phyloP scores from a whole-genome alignment of 2,329 filamentous ascomycete genomes.

The Penicillium sp. region DNA sequence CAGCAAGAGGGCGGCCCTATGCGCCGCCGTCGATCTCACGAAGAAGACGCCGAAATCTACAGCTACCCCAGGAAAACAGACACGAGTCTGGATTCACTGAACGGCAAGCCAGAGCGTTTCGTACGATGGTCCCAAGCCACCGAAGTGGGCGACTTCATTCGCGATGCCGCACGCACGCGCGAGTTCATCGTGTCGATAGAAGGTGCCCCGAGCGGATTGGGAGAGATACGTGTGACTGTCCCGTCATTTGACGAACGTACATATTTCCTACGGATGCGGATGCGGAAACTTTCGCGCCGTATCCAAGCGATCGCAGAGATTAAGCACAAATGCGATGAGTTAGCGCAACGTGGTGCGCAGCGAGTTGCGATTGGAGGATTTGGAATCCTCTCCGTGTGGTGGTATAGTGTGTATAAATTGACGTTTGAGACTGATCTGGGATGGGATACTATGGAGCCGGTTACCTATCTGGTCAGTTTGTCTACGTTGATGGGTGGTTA shows the following conservation, averaged over 20 bases:
- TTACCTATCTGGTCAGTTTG: conserved; percentile 86
- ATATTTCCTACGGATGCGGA: conserved; percentile 75
- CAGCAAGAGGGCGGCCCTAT: conserved; percentile 20
- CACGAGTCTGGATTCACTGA: conserved; percentile 15
- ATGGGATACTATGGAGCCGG: conserved; percentile 88
- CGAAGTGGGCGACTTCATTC: conserved; percentile 91
- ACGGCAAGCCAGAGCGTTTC: conserved; percentile 53
- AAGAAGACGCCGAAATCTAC: conserved; percentile 68
- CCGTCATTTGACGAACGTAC: conserved; percentile 90
- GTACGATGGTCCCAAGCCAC: conserved; percentile 87
- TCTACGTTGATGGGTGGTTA: conserved; percentile 86
- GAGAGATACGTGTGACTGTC: conserved; percentile 72
- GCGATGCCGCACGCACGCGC: conserved; percentile 78
- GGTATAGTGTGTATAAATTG: conserved; percentile 72
- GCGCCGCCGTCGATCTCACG: conserved; percentile 50
- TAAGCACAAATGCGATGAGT: conserved; percentile 76
- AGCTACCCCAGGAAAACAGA: conserved; percentile 61
- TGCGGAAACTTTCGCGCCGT: conserved; percentile 69
- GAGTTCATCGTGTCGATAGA: conserved; percentile 86
- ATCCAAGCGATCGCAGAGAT: conserved; percentile 70
- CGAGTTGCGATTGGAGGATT: conserved; percentile 79
- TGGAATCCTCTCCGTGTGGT: conserved; percentile 71
- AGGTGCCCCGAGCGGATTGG: conserved; percentile 61
- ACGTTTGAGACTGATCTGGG: conserved; percentile 73
- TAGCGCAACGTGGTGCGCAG: conserved; percentile 77